Evolutionary conservation across 2,329 filamentous ascomycete genomes (phyloP).

Genomic region (Pezicula radicicola): DNA sequence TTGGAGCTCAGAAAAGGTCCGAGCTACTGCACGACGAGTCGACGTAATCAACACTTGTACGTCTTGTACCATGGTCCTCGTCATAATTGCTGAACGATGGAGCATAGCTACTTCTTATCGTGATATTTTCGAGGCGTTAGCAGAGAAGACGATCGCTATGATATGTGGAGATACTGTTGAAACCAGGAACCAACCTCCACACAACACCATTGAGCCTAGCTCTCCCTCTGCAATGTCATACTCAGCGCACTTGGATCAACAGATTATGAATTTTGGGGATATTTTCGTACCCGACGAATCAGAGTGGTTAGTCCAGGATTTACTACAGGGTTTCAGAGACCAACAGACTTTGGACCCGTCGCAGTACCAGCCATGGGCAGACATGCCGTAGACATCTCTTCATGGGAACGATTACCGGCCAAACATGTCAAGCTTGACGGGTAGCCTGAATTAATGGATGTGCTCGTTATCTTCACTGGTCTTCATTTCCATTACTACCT

Average conservation of each 20-base stretch:
- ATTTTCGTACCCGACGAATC: not conserved
- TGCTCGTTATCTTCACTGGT: too few relatives aligned
- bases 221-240: not conserved
- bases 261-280: not conserved
- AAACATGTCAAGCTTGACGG: too few relatives aligned
- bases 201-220: too few relatives aligned
- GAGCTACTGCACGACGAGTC: constrained; percentile 6
- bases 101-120: constrained; percentile 26
- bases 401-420: too few relatives aligned
- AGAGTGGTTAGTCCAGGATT: not conserved
- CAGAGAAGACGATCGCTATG: constrained; percentile 20
- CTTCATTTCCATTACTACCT: too few relatives aligned
- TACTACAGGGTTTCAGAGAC: not conserved
- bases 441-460: too few relatives aligned
- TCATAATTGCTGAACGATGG: constrained; percentile 30
- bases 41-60: constrained; percentile 23
- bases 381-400: too few relatives aligned
- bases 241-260: not conserved
- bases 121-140: constrained; percentile 30
- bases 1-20: constrained; percentile 24
- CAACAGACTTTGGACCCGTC: too few relatives aligned
- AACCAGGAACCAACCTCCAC: not conserved
- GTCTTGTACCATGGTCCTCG: constrained; percentile 26
- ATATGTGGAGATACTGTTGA: not conserved
- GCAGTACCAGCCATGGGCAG: too few relatives aligned